Conservation (phyloP, 495 filamentous ascomycete species). For the Lophiostoma macrostomum region DNA sequence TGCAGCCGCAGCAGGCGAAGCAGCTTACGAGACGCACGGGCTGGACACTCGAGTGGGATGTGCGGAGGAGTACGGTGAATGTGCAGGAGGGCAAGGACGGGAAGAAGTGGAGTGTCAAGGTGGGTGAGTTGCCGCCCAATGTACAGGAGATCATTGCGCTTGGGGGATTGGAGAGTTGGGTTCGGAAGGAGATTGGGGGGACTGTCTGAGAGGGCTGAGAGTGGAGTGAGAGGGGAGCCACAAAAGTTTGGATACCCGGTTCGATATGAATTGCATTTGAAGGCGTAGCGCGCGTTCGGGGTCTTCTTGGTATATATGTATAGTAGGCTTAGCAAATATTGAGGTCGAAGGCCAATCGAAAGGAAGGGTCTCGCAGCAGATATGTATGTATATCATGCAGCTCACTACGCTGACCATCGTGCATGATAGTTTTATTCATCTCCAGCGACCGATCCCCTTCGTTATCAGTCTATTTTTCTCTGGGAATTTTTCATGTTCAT, state of each 20-base stretch:
- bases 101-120: conserved; percentile 69
- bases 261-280: no score
- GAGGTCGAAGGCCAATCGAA: no score
- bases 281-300: no score
- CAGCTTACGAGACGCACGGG: conserved; percentile 76
- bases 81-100: conserved; percentile 67
- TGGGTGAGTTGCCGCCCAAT: conserved; percentile 81
- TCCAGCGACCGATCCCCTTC: no score
- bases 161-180: conserved; percentile 56
- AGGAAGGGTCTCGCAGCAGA: no score
- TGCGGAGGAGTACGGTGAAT: conserved; percentile 63
- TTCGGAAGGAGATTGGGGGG: conserved; percentile 60
- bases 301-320: no score
- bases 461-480: no score
- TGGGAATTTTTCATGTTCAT: no score
- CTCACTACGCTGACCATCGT: no score
- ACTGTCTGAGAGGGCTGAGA: conserved; percentile 2
- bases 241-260: neutral
- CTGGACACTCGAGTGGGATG: conserved; percentile 87
- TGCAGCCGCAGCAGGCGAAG: conserved; percentile 46
- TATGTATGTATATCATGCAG: no score
- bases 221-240: neutral
- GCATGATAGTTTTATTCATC: no score
- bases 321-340: no score
- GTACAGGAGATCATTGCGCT: conserved; percentile 77